These are phyloP conservation scores for Botrytis elliptica DNA, from an alignment of 2,329 filamentous ascomycete genomes.

Conservation along the genomic window DNA sequence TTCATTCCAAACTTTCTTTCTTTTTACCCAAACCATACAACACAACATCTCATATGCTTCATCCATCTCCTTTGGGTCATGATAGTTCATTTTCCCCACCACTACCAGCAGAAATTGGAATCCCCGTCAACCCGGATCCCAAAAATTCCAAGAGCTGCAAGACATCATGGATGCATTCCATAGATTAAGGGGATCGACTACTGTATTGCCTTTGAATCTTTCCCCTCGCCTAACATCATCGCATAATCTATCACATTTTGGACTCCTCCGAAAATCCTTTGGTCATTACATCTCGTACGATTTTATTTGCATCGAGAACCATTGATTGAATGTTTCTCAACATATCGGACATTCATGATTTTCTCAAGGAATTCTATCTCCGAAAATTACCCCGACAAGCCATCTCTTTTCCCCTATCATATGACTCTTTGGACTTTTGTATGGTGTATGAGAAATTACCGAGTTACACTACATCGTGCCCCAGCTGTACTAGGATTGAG, in stretches of 20 bases:
- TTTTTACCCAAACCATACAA: conserved; percentile 9
- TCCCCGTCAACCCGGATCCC: conserved; percentile 15
- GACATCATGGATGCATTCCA: conserved; percentile 9
- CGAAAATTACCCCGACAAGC: background rate
- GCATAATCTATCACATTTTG: conserved; percentile 17
- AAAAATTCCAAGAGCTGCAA: conserved; percentile 14
- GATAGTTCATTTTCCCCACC: background rate
- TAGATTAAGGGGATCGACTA: conserved; percentile 6
- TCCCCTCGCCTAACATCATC: background rate
- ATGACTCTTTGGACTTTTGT: conserved; percentile 6
- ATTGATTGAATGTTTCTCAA: conserved; percentile 5
- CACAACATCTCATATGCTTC: conserved; percentile 13
- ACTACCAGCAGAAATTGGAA: background rate
- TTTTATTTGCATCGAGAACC: background rate
- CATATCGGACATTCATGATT: conserved; percentile 10
- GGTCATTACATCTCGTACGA: background rate
- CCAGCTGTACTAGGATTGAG: background rate
- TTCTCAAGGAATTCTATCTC: conserved; percentile 2
- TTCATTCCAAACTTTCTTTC: background rate
- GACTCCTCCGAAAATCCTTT: background rate
- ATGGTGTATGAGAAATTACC: background rate
- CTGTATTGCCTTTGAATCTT: background rate
- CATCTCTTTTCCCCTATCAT: background rate
- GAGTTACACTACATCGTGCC: background rate
- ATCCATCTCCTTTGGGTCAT: background rate